phyloP scores from a whole-genome alignment of 2,329 filamentous ascomycete genomes.

The Sarocladium kiliense region DNA sequence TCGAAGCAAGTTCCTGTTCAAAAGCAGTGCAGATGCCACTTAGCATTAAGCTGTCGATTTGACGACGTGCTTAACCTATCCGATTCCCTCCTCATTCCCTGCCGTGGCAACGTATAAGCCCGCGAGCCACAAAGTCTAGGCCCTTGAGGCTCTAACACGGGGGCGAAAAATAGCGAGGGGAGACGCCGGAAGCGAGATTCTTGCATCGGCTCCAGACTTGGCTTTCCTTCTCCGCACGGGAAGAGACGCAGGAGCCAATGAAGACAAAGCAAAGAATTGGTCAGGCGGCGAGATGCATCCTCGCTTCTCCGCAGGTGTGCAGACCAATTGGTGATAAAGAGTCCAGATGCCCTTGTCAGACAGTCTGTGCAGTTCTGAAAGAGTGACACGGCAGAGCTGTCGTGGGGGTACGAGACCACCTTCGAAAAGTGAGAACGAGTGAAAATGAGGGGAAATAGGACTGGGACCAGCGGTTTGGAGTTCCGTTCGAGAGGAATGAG shows the following conservation, averaged over 20 bases:
- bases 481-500: background rate
- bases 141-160: background rate
- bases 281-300: background rate
- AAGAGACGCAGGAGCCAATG: background rate
- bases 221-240: slow-evolving; percentile 3
- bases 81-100: background rate
- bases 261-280: background rate
- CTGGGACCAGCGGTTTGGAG: background rate
- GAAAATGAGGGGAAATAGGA: background rate
- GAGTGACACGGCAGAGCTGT: background rate
- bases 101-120: background rate
- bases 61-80: no score
- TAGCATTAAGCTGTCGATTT: no score
- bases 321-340: background rate
- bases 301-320: background rate
- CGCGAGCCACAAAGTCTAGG: background rate
- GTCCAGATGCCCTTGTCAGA: background rate
- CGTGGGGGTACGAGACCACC: background rate
- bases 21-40: no score
- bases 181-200: background rate
- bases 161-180: background rate
- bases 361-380: background rate
- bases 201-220: slow-evolving; percentile 9
- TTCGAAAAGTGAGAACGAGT: background rate
- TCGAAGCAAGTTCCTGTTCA: background rate